Percentiles rank a stretch among this genome's conserved stretches.
These are phyloP conservation scores for Baorangia bicolor DNA, from an alignment of 768 basidiomycete genomes.

Conservation along the genomic window DNA sequence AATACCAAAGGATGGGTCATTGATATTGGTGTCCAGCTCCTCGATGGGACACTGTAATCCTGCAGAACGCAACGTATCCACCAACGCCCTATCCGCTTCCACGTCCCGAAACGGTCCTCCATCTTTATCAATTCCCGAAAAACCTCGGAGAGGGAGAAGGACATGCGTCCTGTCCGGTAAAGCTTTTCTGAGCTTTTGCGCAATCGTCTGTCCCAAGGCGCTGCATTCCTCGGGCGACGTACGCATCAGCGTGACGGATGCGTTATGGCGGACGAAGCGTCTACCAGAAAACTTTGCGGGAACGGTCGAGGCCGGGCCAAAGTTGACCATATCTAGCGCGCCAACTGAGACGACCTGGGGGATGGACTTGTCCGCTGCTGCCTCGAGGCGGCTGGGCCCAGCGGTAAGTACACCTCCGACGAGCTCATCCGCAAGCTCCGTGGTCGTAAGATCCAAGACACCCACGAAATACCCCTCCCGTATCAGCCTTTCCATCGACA, in stretches of 20 bases:
- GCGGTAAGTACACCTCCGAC: constrained; percentile 31
- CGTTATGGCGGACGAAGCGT: constrained; percentile 25
- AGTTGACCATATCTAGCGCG: constrained; percentile 36
- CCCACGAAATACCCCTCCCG: constrained; percentile 23
- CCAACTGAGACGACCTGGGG: constrained; percentile 34
- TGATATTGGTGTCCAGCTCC: constrained; percentile 28
- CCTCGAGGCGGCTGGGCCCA: constrained; percentile 28
- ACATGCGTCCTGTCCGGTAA: constrained; percentile 18
- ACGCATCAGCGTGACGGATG: constrained; percentile 31
- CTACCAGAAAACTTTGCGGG: constrained; percentile 17
- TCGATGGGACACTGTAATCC: constrained; percentile 18
- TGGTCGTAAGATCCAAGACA: constrained; percentile 33
- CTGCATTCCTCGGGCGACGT: constrained; percentile 27
- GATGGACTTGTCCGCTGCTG: constrained; percentile 17
- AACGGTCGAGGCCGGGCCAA: constrained; percentile 29
- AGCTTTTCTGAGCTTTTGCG: constrained; percentile 19
- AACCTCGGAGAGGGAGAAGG: constrained; percentile 25
- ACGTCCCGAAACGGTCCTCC: constrained; percentile 25
- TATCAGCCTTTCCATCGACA: constrained; percentile 32
- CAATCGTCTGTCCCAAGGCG: constrained; percentile 22
- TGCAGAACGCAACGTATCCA: constrained; percentile 15
- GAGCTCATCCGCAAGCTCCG: constrained; percentile 33
- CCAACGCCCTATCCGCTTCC: constrained; percentile 24
- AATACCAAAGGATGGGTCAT: constrained; percentile 23
- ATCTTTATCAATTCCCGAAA: constrained; percentile 26